phyloP scores from a whole-genome alignment of 805 yeast genomes.

The Cyberlindnera xishuangbannaensis region DNA sequence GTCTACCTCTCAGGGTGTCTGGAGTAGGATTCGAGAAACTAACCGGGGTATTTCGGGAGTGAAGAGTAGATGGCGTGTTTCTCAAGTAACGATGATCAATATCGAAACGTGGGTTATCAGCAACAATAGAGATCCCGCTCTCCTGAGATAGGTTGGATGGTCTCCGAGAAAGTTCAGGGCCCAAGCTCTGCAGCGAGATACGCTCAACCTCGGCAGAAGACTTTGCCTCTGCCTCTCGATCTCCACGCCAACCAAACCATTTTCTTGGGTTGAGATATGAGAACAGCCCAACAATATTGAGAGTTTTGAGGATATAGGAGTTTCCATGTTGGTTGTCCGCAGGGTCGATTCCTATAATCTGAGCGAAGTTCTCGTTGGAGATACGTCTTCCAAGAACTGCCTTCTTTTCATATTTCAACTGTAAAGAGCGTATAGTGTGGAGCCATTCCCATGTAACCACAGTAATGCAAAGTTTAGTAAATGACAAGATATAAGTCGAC shows the following conservation, averaged over 20 bases:
- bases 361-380: conserved; percentile 35
- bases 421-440: conserved; percentile 45
- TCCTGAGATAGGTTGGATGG: conserved; percentile 9
- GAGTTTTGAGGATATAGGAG: conserved; percentile 17
- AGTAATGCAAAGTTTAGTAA: conserved; percentile 43
- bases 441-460: conserved; percentile 67
- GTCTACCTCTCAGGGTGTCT: conserved; percentile 1
- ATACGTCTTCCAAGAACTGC: conserved; percentile 62
- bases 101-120: conserved; percentile 23
- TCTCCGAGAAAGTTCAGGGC: conserved; percentile 4
- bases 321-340: conserved; percentile 4
- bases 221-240: neutral
- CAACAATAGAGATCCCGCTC: conserved; percentile 18
- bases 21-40: conserved; percentile 13
- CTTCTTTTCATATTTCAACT: conserved; percentile 42
- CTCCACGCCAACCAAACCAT: conserved; percentile 1
- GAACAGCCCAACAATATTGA: conserved; percentile 16
- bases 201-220: conserved; percentile 5
- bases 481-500: conserved; percentile 40
- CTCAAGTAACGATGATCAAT: conserved; percentile 23
- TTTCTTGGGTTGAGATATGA: conserved; percentile 8
- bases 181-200: conserved; percentile 12
- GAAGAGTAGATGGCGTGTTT: conserved; percentile 22
- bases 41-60: conserved; percentile 10
- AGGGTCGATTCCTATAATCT: conserved; percentile 7